Percentiles rank a stretch among this genome's conserved stretches.
Evolutionary conservation across 2,329 filamentous ascomycete species (phyloP).

Genomic region (Fusarium fujikuroi): DNA sequence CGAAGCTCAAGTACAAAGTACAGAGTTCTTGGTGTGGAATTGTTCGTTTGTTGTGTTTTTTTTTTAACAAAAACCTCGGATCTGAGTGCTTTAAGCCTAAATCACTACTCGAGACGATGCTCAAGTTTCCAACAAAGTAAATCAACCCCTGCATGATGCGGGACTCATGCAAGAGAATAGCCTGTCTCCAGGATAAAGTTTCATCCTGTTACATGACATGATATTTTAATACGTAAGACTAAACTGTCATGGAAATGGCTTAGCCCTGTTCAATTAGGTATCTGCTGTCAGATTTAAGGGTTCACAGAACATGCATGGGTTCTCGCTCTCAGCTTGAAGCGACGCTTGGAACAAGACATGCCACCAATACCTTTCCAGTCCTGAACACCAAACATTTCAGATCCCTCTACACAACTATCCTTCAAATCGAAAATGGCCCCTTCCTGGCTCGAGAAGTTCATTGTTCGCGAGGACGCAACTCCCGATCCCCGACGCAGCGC

Average conservation of each 20-base stretch:
- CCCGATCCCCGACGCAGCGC: not conserved
- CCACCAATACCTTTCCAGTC: rapidly evolving
- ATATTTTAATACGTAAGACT: not conserved
- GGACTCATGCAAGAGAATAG: not conserved
- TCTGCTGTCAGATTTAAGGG: not conserved
- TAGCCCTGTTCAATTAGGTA: not conserved
- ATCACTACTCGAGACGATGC: rapidly evolving
- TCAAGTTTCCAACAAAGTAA: rapidly evolving
- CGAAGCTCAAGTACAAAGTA: not conserved
- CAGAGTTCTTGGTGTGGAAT: not conserved
- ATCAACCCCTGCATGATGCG: not conserved
- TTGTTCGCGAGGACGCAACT: not conserved
- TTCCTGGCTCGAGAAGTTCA: conserved; percentile 3
- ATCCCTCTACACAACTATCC: too few relatives aligned
- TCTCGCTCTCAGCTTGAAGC: not conserved
- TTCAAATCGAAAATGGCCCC: not conserved
- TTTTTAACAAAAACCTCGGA: not conserved
- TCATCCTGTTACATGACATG: not conserved
- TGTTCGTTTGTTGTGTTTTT: not conserved
- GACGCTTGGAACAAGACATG: not conserved
- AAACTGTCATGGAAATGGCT: rapidly evolving
- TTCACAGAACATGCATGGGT: not conserved
- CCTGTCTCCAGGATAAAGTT: not conserved
- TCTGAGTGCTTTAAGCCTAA: rapidly evolving
- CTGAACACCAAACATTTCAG: rapidly evolving